Conservation (phyloP, 371 early-diverging fungal species). For the Saksenaea oblongispora region DNA sequence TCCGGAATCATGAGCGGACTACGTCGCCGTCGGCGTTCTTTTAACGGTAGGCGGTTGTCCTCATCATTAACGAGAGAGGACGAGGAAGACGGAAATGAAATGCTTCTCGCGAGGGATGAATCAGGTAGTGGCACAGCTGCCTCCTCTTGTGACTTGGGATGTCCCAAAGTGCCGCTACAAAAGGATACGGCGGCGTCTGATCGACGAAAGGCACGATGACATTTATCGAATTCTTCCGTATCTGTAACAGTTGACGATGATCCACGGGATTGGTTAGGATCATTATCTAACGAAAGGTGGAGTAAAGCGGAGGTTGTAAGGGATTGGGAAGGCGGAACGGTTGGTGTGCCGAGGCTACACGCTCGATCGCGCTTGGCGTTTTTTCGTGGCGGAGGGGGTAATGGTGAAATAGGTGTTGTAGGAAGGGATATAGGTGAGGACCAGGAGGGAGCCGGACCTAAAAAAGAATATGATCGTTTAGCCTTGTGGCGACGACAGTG, state of each 20-base stretch:
- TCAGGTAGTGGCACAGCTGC: neutral
- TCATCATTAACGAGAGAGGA: neutral
- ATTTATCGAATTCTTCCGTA: neutral
- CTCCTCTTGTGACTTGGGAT: neutral
- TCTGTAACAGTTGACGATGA: neutral
- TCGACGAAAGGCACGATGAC: neutral
- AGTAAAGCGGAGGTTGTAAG: neutral
- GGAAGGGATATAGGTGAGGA: neutral
- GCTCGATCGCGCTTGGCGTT: neutral
- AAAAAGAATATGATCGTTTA: neutral
- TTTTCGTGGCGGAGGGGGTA: conserved; percentile 1
- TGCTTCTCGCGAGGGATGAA: neutral
- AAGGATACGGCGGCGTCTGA: neutral
- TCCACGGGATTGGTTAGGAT: neutral
- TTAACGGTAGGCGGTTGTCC: conserved; percentile 6
- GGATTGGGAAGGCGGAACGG: neutral
- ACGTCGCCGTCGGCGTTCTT: conserved; percentile 23
- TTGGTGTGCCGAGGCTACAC: neutral
- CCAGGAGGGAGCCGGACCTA: neutral
- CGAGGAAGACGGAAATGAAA: neutral
- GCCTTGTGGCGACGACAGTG: neutral
- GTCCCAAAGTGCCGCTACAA: neutral
- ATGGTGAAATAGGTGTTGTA: neutral
- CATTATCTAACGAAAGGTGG: neutral
- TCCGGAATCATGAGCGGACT: conserved; percentile 21